Evolutionary conservation across 768 basidiomycete genomes (phyloP), one percentile per base, ranked within the genome.

Genomic region (Mycena vitilis): DNA sequence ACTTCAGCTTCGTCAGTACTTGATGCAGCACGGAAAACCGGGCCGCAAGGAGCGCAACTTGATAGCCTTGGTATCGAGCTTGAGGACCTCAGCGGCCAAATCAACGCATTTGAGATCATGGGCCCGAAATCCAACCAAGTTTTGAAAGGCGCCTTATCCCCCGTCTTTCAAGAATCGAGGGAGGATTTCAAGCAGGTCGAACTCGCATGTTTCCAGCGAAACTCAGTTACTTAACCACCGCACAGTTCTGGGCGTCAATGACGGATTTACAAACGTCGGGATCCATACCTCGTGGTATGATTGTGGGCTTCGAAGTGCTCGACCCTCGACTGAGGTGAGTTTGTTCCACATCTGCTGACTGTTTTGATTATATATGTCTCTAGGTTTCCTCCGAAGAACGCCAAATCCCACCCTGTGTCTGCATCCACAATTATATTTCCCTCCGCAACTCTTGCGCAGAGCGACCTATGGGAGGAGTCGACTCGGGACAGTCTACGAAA

Each of bases 61-160:
- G 71, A 74, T 22, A 77, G 78, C 48, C 69, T 80, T 25, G 81
- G 84, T 23, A 78, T 95, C 12, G 89, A 94, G 71, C 83, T 96
- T 18, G 83, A 85, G 9, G 93, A 96, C 75, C 77, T 96, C 55
- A 82, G 91, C 63, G 88, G 88, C 2, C 86, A 89, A 56, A 73
- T 95, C 49, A 93, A 93, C 68, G 84, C 89, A 7, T 97, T 97
- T 73, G 96, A 99, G 77, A 87, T 98, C 40, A 92, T 93, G 83
- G 97, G 97, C 4, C 94, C 94, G 4, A 92, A 89, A 75, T 85
- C 93, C 0, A 93, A 86, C 61, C 91, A 93, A 75, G 87, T 96
- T 13, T 77, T 92, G 58, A 88, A 86, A 73, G 91, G 91, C 30
- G 88, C 86, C 1, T 74, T 93, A 52, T 85, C 80, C 23, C 87